phyloP scores from a whole-genome alignment of 2,329 filamentous ascomycete species.

The Xylaria sp. region DNA sequence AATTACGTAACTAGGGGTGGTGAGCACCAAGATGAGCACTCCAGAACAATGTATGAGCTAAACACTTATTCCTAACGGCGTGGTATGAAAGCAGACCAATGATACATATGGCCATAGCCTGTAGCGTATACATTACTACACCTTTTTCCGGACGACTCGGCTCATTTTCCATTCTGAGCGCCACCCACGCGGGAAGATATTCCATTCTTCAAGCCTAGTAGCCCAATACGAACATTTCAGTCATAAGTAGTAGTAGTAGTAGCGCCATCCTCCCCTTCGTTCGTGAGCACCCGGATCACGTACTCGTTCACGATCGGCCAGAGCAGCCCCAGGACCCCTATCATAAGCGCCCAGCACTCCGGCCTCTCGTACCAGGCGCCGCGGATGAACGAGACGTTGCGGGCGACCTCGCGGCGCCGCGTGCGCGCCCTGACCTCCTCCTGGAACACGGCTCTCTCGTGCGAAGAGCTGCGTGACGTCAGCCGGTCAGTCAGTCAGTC shows the following conservation, averaged over 20 bases:
- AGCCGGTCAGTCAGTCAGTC: neutral
- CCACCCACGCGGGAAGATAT: too few species aligned
- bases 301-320: constrained; percentile 22
- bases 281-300: constrained; percentile 5
- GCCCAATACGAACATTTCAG: neutral
- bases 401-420: constrained; percentile 21
- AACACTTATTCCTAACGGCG: too few species aligned
- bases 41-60: too few species aligned
- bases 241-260: too few species aligned
- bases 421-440: constrained; percentile 19
- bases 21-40: too few species aligned
- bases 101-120: too few species aligned
- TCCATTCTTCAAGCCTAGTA: too few species aligned
- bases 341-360: constrained; percentile 20
- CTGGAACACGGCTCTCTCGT: constrained; percentile 26
- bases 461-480: constrained; percentile 14
- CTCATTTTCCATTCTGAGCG: too few species aligned
- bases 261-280: neutral
- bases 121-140: too few species aligned
- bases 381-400: constrained; percentile 18
- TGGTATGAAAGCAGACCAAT: too few species aligned
- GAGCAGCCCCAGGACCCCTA: constrained; percentile 18
- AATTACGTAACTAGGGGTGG: too few species aligned
- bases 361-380: constrained; percentile 14
- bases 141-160: too few species aligned